Conservation (phyloP, 805 yeast species). For the Candida morakotiae region DNA sequence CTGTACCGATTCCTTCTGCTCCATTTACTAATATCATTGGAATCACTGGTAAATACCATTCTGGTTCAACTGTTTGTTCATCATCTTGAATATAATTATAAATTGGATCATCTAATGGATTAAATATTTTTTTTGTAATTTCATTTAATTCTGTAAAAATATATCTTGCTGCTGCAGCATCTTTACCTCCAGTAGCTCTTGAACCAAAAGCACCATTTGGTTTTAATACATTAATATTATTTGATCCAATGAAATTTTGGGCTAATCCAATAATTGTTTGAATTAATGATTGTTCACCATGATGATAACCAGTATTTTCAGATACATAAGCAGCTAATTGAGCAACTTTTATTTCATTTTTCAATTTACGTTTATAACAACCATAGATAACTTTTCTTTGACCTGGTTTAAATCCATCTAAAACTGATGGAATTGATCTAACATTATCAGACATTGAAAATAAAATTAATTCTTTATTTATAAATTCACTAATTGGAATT, state of each 20-base stretch:
- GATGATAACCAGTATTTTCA: conserved; percentile 90
- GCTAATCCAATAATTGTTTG: conserved; percentile 93
- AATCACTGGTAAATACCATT: conserved; percentile 89
- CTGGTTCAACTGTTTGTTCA: conserved; percentile 91
- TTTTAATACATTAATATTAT: conserved; percentile 75
- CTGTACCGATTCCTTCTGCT: conserved; percentile 97
- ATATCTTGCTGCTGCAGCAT: conserved; percentile 97
- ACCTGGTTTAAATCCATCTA: conserved; percentile 96
- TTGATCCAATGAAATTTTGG: conserved; percentile 90
- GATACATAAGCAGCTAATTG: conserved; percentile 87
- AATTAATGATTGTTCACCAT: conserved; percentile 84
- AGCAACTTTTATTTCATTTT: conserved; percentile 79
- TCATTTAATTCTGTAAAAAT: conserved; percentile 81
- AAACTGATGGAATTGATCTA: conserved; percentile 88
- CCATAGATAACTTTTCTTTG: conserved; percentile 92
- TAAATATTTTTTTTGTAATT: conserved; percentile 72
- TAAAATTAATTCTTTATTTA: conserved; percentile 89
- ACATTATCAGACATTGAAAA: conserved; percentile 96
- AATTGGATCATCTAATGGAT: conserved; percentile 74
- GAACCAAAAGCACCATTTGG: conserved; percentile 98
- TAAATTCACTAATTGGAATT: conserved; percentile 90
- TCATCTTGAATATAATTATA: conserved; percentile 84
- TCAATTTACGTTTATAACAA: conserved; percentile 76
- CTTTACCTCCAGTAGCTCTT: conserved; percentile 95
- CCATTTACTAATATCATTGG: conserved; percentile 97